Conservation (phyloP, 106 monocot species). For the Phalaenopsis aphrodite region DNA sequence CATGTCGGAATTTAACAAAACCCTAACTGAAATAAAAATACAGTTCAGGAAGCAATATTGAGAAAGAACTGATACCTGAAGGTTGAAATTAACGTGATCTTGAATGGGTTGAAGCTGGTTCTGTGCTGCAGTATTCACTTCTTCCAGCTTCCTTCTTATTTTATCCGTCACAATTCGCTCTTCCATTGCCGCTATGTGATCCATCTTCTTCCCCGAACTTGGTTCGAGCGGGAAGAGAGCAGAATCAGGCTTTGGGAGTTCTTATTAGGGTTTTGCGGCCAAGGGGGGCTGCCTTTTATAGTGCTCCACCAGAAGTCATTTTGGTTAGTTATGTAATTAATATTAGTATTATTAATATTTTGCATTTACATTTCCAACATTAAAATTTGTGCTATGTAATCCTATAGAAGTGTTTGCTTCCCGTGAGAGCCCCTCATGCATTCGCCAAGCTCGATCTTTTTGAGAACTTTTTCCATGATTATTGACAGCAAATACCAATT, state of each 20-base stretch:
- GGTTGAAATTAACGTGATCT: slow-evolving; percentile 77
- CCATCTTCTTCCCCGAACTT: slow-evolving; percentile 24
- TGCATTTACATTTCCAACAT: too few relatives aligned
- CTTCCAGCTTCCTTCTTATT: slow-evolving; percentile 57
- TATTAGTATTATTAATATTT: too few relatives aligned
- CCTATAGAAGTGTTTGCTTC: too few relatives aligned
- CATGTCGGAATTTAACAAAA: not conserved
- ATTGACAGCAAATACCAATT: not conserved
- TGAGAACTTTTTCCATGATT: not conserved
- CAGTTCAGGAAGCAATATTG: not conserved
- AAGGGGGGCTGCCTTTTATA: not conserved
- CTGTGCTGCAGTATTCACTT: slow-evolving; percentile 52
- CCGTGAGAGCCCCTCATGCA: not conserved
- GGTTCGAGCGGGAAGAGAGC: too few relatives aligned
- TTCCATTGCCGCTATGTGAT: slow-evolving; percentile 52
- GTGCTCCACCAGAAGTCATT: not conserved
- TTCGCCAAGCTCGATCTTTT: not conserved
- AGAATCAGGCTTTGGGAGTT: not conserved
- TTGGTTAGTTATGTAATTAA: too few relatives aligned
- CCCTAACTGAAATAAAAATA: not conserved
- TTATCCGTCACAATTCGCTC: slow-evolving; percentile 54
- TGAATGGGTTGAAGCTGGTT: slow-evolving; percentile 54
- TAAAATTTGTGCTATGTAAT: too few relatives aligned
- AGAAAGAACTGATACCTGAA: slow-evolving; percentile 34
- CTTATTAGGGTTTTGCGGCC: not conserved